Evolutionary conservation across 225 moss, liverwort and hornwort genomes (phyloP), one percentile per base, ranked within the genome.

Genomic region (Straminergon stramineum): DNA sequence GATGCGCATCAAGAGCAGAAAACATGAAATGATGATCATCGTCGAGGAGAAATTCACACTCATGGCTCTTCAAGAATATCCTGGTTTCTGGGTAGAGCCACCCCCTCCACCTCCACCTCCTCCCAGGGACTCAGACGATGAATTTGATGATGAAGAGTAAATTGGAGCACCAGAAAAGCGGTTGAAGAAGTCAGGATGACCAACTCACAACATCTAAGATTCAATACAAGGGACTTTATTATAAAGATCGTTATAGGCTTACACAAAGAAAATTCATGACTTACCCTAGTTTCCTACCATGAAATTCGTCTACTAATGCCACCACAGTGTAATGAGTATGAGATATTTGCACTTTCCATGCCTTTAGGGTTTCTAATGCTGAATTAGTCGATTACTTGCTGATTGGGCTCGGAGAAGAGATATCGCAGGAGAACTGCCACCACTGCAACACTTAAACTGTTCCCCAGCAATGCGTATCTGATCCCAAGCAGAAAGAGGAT

Each of bases 401-500:
- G 62, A 84, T 74, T 51, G 57, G 93, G 91, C 64, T 94, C 92
- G 82, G 92, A 87, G 88, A 94, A 93, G 68, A 95, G 95, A 89
- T 95, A 95, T 61, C 88, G 92, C 57, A 99, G 88, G 65, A 99
- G 97, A 65, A 91, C 91, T 87, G 94, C 92, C 35, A 99, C 99
- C 61, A 99, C 96, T 70, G 95, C 97, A 80, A 99, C 94, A 85
- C 97, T 99, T 71, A 99, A 92, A 91, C 99, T 99, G 91, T 99
- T 99, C 81, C 99, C 99, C 73, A 99, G 91, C 91, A 99, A 95
- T 35, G 97, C 97, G 88, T 99, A 99, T 90, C 99, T 99, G 94
- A 85, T 75, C 88, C 89, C 86, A 85, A 67, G 87, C 79, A 93
- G 75, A 90, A 37, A 88, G 43, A 86, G 65, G 61, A 83, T 83